Conservation (phyloP, 306 rosid genomes). For the Cicer bijugum region DNA sequence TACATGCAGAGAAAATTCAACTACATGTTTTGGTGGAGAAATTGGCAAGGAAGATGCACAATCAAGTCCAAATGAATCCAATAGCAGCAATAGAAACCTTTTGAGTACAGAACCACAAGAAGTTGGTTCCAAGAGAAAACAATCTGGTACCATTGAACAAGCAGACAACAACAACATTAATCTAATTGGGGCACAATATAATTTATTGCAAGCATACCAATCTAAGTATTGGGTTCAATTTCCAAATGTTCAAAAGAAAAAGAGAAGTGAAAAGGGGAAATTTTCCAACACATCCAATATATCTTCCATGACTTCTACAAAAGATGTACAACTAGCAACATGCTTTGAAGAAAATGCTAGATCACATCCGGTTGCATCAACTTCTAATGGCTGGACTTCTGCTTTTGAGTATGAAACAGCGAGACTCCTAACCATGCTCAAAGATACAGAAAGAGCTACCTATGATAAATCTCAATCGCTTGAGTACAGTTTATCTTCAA, state of each 20-base stretch:
- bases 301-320: constrained; percentile 41
- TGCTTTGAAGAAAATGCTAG: constrained; percentile 44
- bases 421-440: constrained; percentile 36
- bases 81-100: constrained; percentile 40
- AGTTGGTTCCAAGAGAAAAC: constrained; percentile 52
- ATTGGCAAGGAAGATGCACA: constrained; percentile 34
- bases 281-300: constrained; percentile 35
- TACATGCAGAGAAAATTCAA: constrained; percentile 44
- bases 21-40: constrained; percentile 39
- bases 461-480: constrained; percentile 46
- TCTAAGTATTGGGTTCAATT: constrained; percentile 48
- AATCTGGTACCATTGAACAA: constrained; percentile 40
- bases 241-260: constrained; percentile 63
- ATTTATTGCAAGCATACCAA: constrained; percentile 48
- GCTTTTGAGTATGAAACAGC: constrained; percentile 45
- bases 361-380: constrained; percentile 44
- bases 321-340: constrained; percentile 37
- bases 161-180: constrained; percentile 48
- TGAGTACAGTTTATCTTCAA: constrained; percentile 40
- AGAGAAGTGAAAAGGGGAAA: constrained; percentile 62
- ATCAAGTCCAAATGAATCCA: constrained; percentile 17
- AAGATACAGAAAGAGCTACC: constrained; percentile 35
- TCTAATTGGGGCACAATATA: constrained; percentile 47
- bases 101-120: constrained; percentile 39
- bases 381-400: constrained; percentile 44